Evolutionary conservation across 139 green algal genomes (phyloP), one percentile per base, ranked within the genome.

Genomic region (Chlorella vulgaris): DNA sequence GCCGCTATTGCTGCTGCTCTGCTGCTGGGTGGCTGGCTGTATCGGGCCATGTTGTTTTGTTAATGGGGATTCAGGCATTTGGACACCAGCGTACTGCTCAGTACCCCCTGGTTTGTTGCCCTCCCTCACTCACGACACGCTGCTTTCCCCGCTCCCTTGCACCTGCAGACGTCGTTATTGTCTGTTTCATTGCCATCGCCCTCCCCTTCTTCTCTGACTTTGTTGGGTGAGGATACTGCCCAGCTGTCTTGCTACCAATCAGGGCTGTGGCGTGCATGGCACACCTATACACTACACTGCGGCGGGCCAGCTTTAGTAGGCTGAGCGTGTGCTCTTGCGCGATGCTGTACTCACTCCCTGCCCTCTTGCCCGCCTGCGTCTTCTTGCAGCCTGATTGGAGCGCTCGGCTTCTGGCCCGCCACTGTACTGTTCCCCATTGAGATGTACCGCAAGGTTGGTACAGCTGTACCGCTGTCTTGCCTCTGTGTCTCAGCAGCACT

Each of bases 131-230:
- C 47, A 10, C 47, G 47, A n/a, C n/a, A n/a, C n/a, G n/a, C n/a
- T n/a, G n/a, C n/a, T n/a, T n/a, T n/a, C n/a, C n/a, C n/a, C n/a
- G n/a, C n/a, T n/a, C n/a, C n/a, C n/a, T n/a, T n/a, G 13, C 47
- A 58, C 47, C 26, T 26, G 21, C 71, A 78, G 71, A 69, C 33
- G 81, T 85, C 15, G 61, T 69, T 2, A 1, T 81, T 2, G 53
- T 69, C 19, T 75, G 55, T 5, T 53, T 85, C 21, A 7, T 83
- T 5, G 78, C 78, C 38, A 61, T 69, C 28, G 31, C 51, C 33
- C 67, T 83, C 5, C 78, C 78, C 47, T 85, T 76, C 60, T 81
- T 81, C 71, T 62, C 33, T 47, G 71, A 81, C 71, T 81, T 85
- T 63, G 43, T 85, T 35, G 70, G 80, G 51, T 77, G 69, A 65